Base-by-base conservation (phyloP, 176 grass and related monocot genomes). In the Oryza meyeriana region DNA sequence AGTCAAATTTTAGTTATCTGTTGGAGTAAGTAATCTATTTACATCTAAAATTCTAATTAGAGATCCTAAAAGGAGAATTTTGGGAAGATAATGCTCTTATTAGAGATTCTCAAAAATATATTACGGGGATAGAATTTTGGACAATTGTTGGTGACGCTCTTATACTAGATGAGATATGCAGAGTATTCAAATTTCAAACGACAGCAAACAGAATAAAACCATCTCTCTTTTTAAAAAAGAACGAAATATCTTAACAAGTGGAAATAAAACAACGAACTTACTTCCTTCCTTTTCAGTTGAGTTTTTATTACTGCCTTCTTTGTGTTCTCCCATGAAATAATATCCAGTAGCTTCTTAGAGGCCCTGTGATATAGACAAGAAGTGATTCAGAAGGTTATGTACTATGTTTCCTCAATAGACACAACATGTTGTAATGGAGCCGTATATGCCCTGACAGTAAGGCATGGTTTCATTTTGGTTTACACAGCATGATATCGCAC, bases 291-390 rank as follows among this genome's bases (percentile, higher is more conserved):
- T 86, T 84, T 94, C 26, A 98, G 40, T 11, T 88, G 77, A 72
- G 92, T 90, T 86, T 98, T 90, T 61, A 88, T 34, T 40, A 66
- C 33, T 72, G 92, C 92, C 68, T 84, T 90, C 61, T 91, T 90
- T 70, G 92, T 76, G 81, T 98, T 98, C 85, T 98, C 95, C 92
- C 92, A 93, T 47, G 92, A 85, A 81, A 90, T 69, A 82, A 98
- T 88, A 30, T 72, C 17, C n/a, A 86, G 88, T n/a, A 88, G 33
- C 82, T 98, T 91, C 87, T 91, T 98, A 68, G 66, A 64, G 22
- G 81, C 86, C 83, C 95, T 98, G 77, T 69, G 61, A 72, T 31
- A 83, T 8, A 66, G 1, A 59, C 12, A 64, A 4, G 33, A 76
- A 12, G 24, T 61, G 42, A 34, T 64, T 26, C n/a, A 36, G 32